These are phyloP conservation scores for Vitis riparia DNA, from an alignment of 164 flowering plant genomes.

Conservation along the genomic window DNA sequence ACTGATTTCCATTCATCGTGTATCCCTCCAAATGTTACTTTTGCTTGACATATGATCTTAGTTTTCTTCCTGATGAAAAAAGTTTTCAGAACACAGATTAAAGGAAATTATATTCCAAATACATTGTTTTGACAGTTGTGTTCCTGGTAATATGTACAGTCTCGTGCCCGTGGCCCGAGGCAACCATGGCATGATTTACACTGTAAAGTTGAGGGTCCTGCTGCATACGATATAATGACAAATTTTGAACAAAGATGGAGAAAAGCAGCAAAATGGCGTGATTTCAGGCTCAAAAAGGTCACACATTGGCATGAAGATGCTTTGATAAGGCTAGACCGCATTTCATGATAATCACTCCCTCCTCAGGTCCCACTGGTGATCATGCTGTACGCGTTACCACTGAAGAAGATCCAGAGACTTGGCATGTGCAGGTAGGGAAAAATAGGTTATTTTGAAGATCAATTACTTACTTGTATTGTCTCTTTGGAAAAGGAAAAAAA, in stretches of 20 bases:
- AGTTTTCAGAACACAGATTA: too few relatives aligned
- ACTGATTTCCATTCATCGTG: too few relatives aligned
- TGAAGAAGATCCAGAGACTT: constrained; percentile 38
- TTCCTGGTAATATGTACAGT: constrained; percentile 26
- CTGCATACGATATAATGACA: constrained; percentile 70
- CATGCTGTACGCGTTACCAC: constrained; percentile 17
- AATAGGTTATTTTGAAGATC: not conserved
- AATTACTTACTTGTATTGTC: not conserved
- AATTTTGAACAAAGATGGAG: constrained; percentile 86
- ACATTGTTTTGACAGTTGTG: constrained; percentile 7
- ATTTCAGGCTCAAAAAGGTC: constrained; percentile 54
- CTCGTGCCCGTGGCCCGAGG: constrained; percentile 50
- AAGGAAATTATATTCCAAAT: not conserved
- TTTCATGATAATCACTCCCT: constrained; percentile 68
- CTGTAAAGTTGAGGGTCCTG: constrained; percentile 81
- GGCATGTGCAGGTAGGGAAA: constrained; percentile 44
- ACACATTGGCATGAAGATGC: constrained; percentile 72
- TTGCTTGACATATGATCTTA: too few relatives aligned
- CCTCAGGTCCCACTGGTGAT: constrained; percentile 37
- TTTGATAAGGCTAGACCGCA: constrained; percentile 64
- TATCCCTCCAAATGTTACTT: too few relatives aligned
- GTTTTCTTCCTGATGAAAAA: not conserved
- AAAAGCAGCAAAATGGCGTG: constrained; percentile 66
- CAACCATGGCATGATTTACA: constrained; percentile 94
- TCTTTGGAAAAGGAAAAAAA: not conserved